phyloP scores from a whole-genome alignment of 1,284 basidiomycete species.

The Ganoderma meredithae region DNA sequence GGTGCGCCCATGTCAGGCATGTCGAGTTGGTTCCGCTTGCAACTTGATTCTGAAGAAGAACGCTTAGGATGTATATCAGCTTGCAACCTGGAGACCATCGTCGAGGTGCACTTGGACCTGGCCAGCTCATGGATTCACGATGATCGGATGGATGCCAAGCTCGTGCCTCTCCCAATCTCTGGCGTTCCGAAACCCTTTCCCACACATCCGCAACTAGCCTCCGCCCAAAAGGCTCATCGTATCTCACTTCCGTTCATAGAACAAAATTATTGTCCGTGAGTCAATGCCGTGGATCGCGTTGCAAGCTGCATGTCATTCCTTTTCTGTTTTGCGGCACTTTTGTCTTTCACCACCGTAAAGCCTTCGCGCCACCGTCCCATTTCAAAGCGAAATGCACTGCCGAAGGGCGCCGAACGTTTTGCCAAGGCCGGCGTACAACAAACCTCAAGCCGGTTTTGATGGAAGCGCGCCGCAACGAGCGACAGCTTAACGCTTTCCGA shows the following conservation, averaged over 20 bases:
- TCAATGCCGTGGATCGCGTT: not conserved
- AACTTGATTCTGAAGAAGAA: not conserved
- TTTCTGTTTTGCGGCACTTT: not conserved
- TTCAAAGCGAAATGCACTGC: not conserved
- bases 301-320: not conserved
- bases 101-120: not conserved
- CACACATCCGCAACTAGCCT: not conserved
- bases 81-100: not conserved
- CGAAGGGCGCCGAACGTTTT: constrained; percentile 14
- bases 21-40: not conserved
- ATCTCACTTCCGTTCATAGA: not conserved
- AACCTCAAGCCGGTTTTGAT: constrained; percentile 21
- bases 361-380: not conserved
- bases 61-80: not conserved
- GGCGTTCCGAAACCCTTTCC: not conserved
- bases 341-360: not conserved
- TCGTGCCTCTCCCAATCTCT: not conserved
- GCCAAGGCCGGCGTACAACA: constrained; percentile 29
- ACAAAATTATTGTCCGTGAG: not conserved
- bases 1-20: not conserved
- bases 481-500: constrained; percentile 12
- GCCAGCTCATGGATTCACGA: not conserved
- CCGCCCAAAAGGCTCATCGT: not conserved
- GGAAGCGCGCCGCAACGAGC: constrained; percentile 18
- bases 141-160: constrained; percentile 6